Conservation (phyloP, 164 flowering plant species). For the Dillenia turbinata region DNA sequence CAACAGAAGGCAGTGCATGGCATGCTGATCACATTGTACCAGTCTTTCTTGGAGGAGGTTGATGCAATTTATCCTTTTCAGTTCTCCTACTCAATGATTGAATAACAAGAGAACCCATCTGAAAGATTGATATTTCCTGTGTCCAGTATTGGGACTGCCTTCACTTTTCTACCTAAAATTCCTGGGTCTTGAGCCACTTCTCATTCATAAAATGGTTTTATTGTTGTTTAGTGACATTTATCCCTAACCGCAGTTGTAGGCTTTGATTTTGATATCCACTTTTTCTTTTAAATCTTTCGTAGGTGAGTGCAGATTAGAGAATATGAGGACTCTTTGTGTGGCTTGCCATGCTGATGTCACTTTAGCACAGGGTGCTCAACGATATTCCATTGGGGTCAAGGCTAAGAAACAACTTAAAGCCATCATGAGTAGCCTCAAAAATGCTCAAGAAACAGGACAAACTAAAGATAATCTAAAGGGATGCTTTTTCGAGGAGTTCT, state of each 20-base stretch:
- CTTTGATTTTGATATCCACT: background rate
- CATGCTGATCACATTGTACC: conserved; percentile 95
- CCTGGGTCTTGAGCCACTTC: background rate
- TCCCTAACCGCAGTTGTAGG: background rate
- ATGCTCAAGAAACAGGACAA: conserved; percentile 7
- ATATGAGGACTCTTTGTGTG: conserved; percentile 33
- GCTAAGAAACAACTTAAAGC: conserved; percentile 59
- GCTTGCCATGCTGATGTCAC: conserved; percentile 91
- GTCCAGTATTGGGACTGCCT: background rate
- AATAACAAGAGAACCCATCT: background rate
- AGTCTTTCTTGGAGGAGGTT: conserved; percentile 89
- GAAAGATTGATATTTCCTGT: background rate
- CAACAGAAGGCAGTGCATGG: conserved; percentile 89
- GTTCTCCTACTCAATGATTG: background rate
- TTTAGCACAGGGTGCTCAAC: conserved; percentile 57
- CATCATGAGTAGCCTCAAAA: conserved; percentile 31
- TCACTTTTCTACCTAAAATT: background rate
- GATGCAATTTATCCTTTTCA: no score
- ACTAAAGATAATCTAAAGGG: conserved; percentile 20
- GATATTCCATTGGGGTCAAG: conserved; percentile 31
- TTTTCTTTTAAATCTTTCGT: conserved; percentile 3
- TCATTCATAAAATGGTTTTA: background rate
- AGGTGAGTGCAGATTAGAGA: conserved; percentile 68
- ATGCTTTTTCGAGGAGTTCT: background rate
- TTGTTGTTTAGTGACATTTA: background rate